These are phyloP conservation scores for Zoysia japonica DNA, from an alignment of 176 grass and related monocot genomes.

Conservation along the genomic window DNA sequence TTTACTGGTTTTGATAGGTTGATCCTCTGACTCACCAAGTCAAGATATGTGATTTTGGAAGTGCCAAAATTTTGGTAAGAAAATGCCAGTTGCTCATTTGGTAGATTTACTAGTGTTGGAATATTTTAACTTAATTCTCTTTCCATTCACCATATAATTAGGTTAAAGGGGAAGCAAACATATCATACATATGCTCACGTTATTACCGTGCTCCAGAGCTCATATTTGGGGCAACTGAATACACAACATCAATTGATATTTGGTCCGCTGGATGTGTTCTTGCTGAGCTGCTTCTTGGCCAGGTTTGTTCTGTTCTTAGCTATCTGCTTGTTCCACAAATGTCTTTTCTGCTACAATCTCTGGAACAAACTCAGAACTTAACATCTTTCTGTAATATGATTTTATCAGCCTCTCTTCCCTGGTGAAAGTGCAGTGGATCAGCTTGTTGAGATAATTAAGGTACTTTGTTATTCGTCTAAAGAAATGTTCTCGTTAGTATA, in stretches of 20 bases:
- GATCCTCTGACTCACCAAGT: slow-evolving; percentile 95
- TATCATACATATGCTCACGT: slow-evolving; percentile 98
- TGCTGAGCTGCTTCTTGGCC: slow-evolving; percentile 91
- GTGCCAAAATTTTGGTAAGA: slow-evolving; percentile 96
- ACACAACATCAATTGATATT: slow-evolving; percentile 96
- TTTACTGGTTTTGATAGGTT: slow-evolving; percentile 52
- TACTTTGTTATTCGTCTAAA: slow-evolving; percentile 27
- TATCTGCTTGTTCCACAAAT: slow-evolving; percentile 5
- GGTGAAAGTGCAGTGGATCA: slow-evolving; percentile 84
- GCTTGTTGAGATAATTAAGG: slow-evolving; percentile 82
- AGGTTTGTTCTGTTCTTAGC: slow-evolving; percentile 45
- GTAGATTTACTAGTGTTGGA: not conserved
- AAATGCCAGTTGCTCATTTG: not conserved
- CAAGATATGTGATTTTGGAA: slow-evolving; percentile 99
- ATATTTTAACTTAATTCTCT: not conserved
- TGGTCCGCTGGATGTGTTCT: slow-evolving; percentile 99
- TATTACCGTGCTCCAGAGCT: slow-evolving; percentile 98
- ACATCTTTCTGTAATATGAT: slow-evolving; percentile 16
- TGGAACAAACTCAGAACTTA: slow-evolving; percentile 24
- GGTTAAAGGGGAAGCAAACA: slow-evolving; percentile 95
- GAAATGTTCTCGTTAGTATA: not conserved
- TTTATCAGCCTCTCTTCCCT: slow-evolving; percentile 66
- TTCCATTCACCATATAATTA: slow-evolving; percentile 26
- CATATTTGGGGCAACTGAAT: slow-evolving; percentile 95
- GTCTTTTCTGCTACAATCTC: not conserved